These are phyloP conservation scores for Posidonia oceanica DNA, from an alignment of 116 monocot genomes.

Conservation along the genomic window DNA sequence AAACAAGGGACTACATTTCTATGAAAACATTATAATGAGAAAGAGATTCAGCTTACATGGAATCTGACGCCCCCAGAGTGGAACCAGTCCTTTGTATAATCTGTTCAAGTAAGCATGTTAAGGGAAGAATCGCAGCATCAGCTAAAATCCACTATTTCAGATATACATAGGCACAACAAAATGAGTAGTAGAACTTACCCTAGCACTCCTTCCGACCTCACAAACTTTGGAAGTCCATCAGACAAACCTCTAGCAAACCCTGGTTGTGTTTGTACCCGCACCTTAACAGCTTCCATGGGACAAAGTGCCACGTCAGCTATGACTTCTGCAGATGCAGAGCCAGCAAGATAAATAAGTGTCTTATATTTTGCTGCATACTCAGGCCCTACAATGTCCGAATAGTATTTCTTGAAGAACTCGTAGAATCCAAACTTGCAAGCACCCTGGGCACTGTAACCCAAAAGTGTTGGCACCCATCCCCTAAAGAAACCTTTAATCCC, in stretches of 20 bases:
- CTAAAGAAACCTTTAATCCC: conserved; percentile 43
- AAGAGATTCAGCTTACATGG: conserved; percentile 36
- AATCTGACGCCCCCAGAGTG: conserved; percentile 68
- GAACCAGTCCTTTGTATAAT: conserved; percentile 60
- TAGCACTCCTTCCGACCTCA: conserved; percentile 27
- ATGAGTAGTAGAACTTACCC: conserved; percentile 15
- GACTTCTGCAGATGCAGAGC: conserved; percentile 59
- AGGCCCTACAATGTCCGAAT: conserved; percentile 50
- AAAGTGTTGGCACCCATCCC: conserved; percentile 60
- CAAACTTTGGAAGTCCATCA: conserved; percentile 46
- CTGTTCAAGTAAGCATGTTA: conserved; percentile 14
- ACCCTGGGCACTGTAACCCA: conserved; percentile 76
- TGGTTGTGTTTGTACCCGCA: conserved; percentile 62
- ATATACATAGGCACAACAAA: background rate
- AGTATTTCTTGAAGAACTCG: conserved; percentile 70
- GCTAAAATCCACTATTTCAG: background rate
- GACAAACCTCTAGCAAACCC: conserved; percentile 57
- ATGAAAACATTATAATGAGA: background rate
- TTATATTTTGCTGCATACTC: conserved; percentile 43
- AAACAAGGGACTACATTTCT: background rate
- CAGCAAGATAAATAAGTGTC: conserved; percentile 44
- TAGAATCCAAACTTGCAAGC: conserved; percentile 78
- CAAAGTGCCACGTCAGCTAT: conserved; percentile 67
- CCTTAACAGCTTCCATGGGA: conserved; percentile 68
- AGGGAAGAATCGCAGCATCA: background rate